A percentile compares a stretch with the other conserved stretches of the same genome.
phyloP scores from a whole-genome alignment of 1,284 basidiomycete genomes.

The Ceratobasidium theobromae region DNA sequence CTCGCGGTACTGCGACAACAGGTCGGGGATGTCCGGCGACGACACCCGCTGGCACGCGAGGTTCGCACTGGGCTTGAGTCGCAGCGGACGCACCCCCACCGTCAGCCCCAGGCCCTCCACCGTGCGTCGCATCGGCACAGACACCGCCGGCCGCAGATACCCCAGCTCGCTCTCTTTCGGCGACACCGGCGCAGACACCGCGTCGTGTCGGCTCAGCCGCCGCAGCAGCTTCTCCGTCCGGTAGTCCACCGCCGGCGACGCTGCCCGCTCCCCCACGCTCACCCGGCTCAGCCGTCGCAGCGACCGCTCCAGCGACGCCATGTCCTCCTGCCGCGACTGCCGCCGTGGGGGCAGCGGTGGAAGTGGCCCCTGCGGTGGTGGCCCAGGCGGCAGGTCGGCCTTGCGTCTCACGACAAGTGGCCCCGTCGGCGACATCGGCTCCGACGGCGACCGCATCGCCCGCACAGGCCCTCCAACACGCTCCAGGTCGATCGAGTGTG shows the following conservation, averaged over 20 bases:
- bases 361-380: constrained; percentile 1
- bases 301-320: constrained; percentile 13
- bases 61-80: no score
- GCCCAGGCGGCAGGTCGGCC: neutral
- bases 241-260: neutral
- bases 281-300: constrained; percentile 22
- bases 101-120: constrained; percentile 1
- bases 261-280: neutral
- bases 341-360: constrained; percentile 4
- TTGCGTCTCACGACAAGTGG: neutral
- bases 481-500: constrained; percentile 11
- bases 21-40: constrained; percentile 7
- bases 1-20: constrained; percentile 7
- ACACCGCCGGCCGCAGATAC: neutral
- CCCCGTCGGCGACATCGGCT: neutral
- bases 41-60: no score
- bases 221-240: constrained; percentile 24
- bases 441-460: constrained; percentile 4
- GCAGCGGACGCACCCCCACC: neutral
- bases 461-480: neutral
- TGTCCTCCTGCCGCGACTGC: constrained; percentile 7
- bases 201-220: constrained; percentile 10
- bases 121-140: constrained; percentile 22
- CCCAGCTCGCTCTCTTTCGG: constrained; percentile 2
- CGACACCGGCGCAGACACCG: constrained; percentile 1